A percentile compares a stretch with the other conserved stretches of the same genome.
Conservation (phyloP, 2,329 filamentous ascomycete species). For the Fusarium keratoplasticum region DNA sequence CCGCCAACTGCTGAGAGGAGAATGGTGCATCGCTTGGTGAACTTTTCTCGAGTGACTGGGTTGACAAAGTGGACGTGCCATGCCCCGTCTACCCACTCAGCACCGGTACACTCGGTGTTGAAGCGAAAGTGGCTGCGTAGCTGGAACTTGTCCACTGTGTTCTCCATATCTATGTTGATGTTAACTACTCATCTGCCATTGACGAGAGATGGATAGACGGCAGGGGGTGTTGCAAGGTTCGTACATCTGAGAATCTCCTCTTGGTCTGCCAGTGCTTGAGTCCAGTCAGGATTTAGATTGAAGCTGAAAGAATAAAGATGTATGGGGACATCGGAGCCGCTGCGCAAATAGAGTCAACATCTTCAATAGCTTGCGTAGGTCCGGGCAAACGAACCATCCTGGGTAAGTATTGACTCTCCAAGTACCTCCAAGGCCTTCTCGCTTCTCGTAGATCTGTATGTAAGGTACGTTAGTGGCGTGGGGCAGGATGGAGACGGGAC, state of each 20-base stretch:
- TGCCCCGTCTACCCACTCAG: conserved; percentile 32
- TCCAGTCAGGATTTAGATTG: conserved; percentile 54
- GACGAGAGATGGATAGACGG: not conserved
- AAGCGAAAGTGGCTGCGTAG: conserved; percentile 38
- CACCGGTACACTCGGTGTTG: conserved; percentile 36
- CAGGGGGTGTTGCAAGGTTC: not conserved
- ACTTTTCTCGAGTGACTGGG: conserved; percentile 24
- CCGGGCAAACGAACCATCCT: not conserved
- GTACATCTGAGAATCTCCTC: conserved; percentile 49
- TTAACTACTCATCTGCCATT: not conserved
- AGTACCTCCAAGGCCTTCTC: conserved; percentile 30
- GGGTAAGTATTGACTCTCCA: conserved; percentile 35
- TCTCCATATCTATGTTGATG: conserved; percentile 20
- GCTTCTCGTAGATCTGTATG: conserved; percentile 27
- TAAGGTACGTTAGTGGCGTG: not conserved
- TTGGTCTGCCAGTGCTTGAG: conserved; percentile 49
- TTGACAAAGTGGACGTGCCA: conserved; percentile 39
- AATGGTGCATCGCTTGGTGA: conserved; percentile 28
- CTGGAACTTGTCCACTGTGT: conserved; percentile 37
- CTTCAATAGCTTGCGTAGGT: too few relatives aligned
- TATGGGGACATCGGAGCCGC: conserved; percentile 29
- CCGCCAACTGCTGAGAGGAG: conserved; percentile 46
- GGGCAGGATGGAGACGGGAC: not conserved
- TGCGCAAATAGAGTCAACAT: not conserved
- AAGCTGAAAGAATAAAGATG: conserved; percentile 57